Evolutionary conservation across 129 eudicot species (phyloP), one percentile per base, ranked within the genome.

Genomic region (Flaveria bidentis): DNA sequence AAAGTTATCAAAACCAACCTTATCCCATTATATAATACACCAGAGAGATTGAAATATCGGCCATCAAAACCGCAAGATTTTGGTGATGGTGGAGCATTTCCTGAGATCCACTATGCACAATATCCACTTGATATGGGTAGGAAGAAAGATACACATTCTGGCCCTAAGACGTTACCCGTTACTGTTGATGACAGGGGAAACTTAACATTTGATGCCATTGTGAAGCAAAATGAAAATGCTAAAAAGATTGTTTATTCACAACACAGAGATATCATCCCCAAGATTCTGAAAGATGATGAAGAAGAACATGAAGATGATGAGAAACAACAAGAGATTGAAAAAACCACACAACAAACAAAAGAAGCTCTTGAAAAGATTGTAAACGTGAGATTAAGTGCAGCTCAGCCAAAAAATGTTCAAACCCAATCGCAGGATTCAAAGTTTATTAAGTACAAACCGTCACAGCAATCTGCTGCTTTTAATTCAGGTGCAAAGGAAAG

Each of bases 51-150:
- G 9, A 73, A 80, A 13, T 80, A 86, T 71, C 82, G 85, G 70
- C 96, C 96, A 9, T 86, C 96, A 9, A 88, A 87, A 82, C 89
- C 91, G 1, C 93, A 93, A 69, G 93, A 93, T 64, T 93, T 82
- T 81, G 98, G 98, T 26, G 97, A 90, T 83, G 98, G 98, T 58
- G 98, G 97, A 58, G 98, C 98, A 1, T 93, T 90, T 45, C 97
- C 98, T 0, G 98, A 93, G 61, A 88, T 93, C 14, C 93, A 87
- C 23, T 87, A 85, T 78, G 97, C 98, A 3, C 97, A 93, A 73
- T 93, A 84, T 71, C 98, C 98, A 8, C 92, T 93, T 71, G 97
- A 87, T 49, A 89, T 93, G 96, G 98, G 98, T 47, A 86, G 96
- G 58, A 91, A 87, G 50, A 91, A 80, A 25, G 89, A 81, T 67